A percentile compares a stretch with the other conserved stretches of the same genome.
Evolutionary conservation across 2,329 filamentous ascomycete species (phyloP).

Genomic region (Aureobasidium mangrovei): DNA sequence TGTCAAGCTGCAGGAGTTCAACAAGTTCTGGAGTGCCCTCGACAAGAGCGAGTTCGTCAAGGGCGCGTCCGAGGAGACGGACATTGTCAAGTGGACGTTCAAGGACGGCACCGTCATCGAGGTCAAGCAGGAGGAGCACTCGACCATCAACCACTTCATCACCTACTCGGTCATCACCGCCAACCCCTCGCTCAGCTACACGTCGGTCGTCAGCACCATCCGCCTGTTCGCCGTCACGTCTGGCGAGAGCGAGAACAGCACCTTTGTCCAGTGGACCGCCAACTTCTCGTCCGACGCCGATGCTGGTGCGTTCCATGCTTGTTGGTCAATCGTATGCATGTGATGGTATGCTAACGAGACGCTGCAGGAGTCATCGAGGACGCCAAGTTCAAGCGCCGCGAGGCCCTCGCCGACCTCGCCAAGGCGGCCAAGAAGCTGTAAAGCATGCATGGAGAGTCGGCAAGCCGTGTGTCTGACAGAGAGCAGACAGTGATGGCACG

Average conservation of each 20-base stretch:
- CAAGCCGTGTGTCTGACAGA: not conserved
- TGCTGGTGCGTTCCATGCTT: slow-evolving; percentile 44
- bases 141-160: slow-evolving; percentile 64
- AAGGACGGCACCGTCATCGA: slow-evolving; percentile 60
- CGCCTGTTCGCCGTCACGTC: slow-evolving; percentile 58
- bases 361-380: slow-evolving; percentile 59
- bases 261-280: slow-evolving; percentile 60
- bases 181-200: slow-evolving; percentile 56
- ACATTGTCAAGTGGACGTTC: slow-evolving; percentile 62
- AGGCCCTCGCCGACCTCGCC: slow-evolving; percentile 59
- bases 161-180: slow-evolving; percentile 64
- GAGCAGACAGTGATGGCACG: not conserved
- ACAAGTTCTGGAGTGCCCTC: slow-evolving; percentile 57
- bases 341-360: not conserved
- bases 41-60: slow-evolving; percentile 55
- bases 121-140: slow-evolving; percentile 70
- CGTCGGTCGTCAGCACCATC: slow-evolving; percentile 58
- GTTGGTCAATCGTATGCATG: not conserved
- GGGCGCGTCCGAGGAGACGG: slow-evolving; percentile 52
- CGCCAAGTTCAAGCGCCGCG: slow-evolving; percentile 67
- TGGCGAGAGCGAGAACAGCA: slow-evolving; percentile 54
- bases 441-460: not conserved
- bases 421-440: slow-evolving; percentile 29
- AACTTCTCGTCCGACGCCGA: slow-evolving; percentile 64
- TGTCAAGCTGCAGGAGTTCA: slow-evolving; percentile 64